Evolutionary conservation across 2,329 filamentous ascomycete genomes (phyloP).

Genomic region (Fusarium sp.): DNA sequence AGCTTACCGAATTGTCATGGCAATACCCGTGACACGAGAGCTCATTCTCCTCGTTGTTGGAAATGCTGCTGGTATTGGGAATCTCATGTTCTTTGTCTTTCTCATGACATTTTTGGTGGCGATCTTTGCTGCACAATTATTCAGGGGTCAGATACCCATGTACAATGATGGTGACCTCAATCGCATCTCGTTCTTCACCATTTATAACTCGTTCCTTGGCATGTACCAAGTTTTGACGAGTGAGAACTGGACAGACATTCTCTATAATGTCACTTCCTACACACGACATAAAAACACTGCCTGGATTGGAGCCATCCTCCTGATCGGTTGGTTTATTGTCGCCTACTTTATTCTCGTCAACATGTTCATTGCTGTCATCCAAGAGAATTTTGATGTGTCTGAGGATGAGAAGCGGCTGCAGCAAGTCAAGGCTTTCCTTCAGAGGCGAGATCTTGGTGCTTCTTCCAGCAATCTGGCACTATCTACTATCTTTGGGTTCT

Average conservation of each 20-base stretch:
- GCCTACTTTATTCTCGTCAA: slow-evolving; percentile 96
- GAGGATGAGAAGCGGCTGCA: slow-evolving; percentile 98
- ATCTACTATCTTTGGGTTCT: slow-evolving; percentile 74
- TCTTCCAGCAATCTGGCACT: slow-evolving; percentile 80
- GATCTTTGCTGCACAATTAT: slow-evolving; percentile 92
- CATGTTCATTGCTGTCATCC: slow-evolving; percentile 99
- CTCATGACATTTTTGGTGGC: slow-evolving; percentile 93
- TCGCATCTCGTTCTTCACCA: slow-evolving; percentile 83
- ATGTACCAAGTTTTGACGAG: slow-evolving; percentile 98
- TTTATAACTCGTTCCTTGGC: slow-evolving; percentile 95
- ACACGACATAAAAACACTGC: slow-evolving; percentile 75
- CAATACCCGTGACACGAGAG: slow-evolving; percentile 85
- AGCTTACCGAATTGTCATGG: slow-evolving; percentile 90
- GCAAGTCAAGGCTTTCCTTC: slow-evolving; percentile 94
- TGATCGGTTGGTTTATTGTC: slow-evolving; percentile 95
- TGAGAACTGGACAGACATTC: slow-evolving; percentile 91
- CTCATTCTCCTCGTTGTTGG: slow-evolving; percentile 89
- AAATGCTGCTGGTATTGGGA: slow-evolving; percentile 90
- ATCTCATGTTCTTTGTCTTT: slow-evolving; percentile 96
- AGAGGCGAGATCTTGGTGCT: slow-evolving; percentile 85
- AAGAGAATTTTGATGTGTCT: slow-evolving; percentile 98
- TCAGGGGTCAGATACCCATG: slow-evolving; percentile 83
- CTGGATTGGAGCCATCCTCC: slow-evolving; percentile 92
- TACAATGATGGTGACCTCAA: slow-evolving; percentile 72
- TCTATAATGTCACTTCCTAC: slow-evolving; percentile 83